Evolutionary conservation across 352 stramenopile species (phyloP).

Genomic region (Globisporangium heterothallicum): DNA sequence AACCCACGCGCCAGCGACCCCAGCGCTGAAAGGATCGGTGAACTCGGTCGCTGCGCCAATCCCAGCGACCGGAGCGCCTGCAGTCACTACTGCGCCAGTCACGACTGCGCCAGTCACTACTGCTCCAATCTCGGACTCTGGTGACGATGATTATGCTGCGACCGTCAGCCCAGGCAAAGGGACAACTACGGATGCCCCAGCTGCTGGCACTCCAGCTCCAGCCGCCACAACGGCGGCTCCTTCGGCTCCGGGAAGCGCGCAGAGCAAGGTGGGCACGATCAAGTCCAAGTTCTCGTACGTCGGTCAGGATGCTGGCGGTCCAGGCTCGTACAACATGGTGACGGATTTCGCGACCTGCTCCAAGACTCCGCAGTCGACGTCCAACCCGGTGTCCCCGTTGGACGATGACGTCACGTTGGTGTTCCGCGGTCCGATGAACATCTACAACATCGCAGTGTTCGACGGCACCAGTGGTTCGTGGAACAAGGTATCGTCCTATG

Average conservation of each 20-base stretch:
- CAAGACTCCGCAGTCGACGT: conserved; percentile 35
- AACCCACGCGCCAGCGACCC: conserved; percentile 1
- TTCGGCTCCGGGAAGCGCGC: conserved; percentile 9
- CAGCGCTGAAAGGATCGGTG: conserved; percentile 3
- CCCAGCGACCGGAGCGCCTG: neutral
- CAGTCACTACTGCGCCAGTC: neutral
- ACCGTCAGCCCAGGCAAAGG: neutral
- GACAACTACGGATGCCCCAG: neutral
- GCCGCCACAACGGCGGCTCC: conserved; percentile 9
- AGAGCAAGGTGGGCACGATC: conserved; percentile 33
- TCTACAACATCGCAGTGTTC: conserved; percentile 72
- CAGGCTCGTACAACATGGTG: conserved; percentile 64
- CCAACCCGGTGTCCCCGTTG: conserved; percentile 47
- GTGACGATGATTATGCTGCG: neutral
- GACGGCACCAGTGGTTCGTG: conserved; percentile 42
- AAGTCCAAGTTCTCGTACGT: conserved; percentile 48
- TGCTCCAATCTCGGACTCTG: neutral
- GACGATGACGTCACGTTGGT: conserved; percentile 60
- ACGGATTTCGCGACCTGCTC: conserved; percentile 54
- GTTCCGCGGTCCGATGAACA: conserved; percentile 62
- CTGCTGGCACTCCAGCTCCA: conserved; percentile 4
- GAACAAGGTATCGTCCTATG: conserved; percentile 63
- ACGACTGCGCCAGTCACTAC: neutral
- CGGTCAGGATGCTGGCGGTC: conserved; percentile 41
- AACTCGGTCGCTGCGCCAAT: neutral